Conservation (phyloP, 371 early-diverging fungal genomes). For the Apophysomyces ossiformis region DNA sequence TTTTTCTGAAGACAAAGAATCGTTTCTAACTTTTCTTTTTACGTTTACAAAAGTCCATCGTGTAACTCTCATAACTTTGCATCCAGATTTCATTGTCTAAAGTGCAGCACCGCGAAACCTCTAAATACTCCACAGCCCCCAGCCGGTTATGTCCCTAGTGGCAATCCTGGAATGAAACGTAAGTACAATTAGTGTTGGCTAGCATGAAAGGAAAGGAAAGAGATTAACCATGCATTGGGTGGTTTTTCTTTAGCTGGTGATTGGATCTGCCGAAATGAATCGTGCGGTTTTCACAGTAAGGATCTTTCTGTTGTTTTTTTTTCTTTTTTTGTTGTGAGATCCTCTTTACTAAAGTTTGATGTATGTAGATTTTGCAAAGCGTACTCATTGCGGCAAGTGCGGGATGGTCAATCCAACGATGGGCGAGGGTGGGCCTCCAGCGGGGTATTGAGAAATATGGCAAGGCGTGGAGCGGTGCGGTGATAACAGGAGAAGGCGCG, state of each 20-base stretch:
- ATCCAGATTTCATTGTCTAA: conserved; percentile 67
- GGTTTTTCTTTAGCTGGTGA: conserved; percentile 14
- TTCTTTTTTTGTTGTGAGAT: too few relatives aligned
- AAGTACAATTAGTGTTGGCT: not conserved
- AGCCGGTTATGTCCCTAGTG: conserved; percentile 15
- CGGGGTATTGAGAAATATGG: conserved; percentile 12
- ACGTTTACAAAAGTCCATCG: conserved; percentile 39
- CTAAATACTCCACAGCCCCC: conserved; percentile 24
- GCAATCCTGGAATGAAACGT: conserved; percentile 22
- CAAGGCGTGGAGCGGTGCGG: conserved; percentile 11
- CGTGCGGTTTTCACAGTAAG: conserved; percentile 26
- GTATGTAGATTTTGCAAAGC: conserved; percentile 23
- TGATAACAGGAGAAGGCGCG: conserved; percentile 6
- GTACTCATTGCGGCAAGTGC: conserved; percentile 29
- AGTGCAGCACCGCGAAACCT: conserved; percentile 53
- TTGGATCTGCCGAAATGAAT: conserved; percentile 22
- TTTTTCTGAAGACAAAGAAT: not conserved
- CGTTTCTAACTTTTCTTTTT: too few relatives aligned
- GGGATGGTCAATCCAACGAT: conserved; percentile 17
- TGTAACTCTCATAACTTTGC: conserved; percentile 74
- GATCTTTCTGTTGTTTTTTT: not conserved
- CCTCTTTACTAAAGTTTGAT: not conserved
- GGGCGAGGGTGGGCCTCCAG: conserved; percentile 15
- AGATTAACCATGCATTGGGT: not conserved
- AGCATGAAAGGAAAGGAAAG: not conserved